Conservation (phyloP, 1,284 basidiomycete species). For the Leccinum huronense region DNA sequence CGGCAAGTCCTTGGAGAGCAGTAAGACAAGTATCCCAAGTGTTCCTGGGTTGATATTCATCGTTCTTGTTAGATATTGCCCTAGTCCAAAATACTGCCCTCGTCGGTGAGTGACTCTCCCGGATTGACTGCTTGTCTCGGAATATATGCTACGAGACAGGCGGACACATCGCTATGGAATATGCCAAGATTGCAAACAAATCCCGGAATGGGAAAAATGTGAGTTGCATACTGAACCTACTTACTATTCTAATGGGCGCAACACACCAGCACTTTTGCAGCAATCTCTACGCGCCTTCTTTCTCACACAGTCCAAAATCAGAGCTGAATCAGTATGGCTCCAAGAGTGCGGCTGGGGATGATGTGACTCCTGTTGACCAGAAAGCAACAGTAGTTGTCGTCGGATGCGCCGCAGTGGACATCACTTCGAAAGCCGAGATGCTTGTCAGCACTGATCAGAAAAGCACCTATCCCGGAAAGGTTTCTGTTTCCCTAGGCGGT, state of each 20-base stretch:
- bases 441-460: slow-evolving; percentile 38
- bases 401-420: slow-evolving; percentile 85
- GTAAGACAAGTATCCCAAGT: slow-evolving; percentile 40
- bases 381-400: slow-evolving; percentile 59
- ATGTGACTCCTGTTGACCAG: background rate
- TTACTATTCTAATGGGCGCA: slow-evolving; percentile 5
- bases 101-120: slow-evolving; percentile 55
- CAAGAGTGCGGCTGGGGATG: background rate
- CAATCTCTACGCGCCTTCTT: background rate
- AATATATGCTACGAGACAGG: slow-evolving; percentile 41
- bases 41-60: slow-evolving; percentile 2
- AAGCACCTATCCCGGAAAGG: slow-evolving; percentile 80
- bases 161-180: slow-evolving; percentile 78
- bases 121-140: slow-evolving; percentile 1
- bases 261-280: slow-evolving; percentile 17
- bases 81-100: slow-evolving; percentile 91
- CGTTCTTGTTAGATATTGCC: slow-evolving; percentile 65
- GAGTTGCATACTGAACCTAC: slow-evolving; percentile 8
- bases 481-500: slow-evolving; percentile 80
- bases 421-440: slow-evolving; percentile 58
- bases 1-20: slow-evolving; percentile 72
- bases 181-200: slow-evolving; percentile 53
- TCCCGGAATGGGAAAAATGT: slow-evolving; percentile 20
- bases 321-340: background rate
- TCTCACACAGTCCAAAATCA: background rate